Evolutionary conservation across 805 yeast species (phyloP).

Genomic region (Sugiyamaella smithiae): DNA sequence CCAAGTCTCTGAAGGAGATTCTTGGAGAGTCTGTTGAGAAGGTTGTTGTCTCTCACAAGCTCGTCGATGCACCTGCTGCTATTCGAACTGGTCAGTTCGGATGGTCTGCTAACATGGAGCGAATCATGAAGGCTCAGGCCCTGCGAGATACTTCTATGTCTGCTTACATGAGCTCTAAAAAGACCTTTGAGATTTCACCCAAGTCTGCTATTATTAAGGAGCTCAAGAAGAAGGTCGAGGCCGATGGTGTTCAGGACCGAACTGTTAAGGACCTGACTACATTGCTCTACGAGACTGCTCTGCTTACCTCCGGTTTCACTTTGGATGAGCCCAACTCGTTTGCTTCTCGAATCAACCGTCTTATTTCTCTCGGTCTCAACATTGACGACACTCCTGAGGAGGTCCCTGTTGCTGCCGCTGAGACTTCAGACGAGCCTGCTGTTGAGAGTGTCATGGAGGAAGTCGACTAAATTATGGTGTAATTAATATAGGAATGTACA

Average conservation of each 20-base stretch:
- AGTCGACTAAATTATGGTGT: conserved; percentile 67
- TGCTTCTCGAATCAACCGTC: conserved; percentile 96
- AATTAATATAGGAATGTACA: conserved; percentile 1
- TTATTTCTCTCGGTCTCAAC: conserved; percentile 96
- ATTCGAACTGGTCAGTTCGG: conserved; percentile 99
- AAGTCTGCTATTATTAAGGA: conserved; percentile 92
- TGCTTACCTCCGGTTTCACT: conserved; percentile 97
- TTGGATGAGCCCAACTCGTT: conserved; percentile 97
- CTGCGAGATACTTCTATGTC: conserved; percentile 98
- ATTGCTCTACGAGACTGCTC: conserved; percentile 94
- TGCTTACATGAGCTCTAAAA: conserved; percentile 98
- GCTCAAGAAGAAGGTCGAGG: conserved; percentile 93
- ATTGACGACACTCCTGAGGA: conserved; percentile 83
- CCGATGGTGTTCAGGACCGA: conserved; percentile 97
- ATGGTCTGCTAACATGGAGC: conserved; percentile 99
- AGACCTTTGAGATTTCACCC: conserved; percentile 98
- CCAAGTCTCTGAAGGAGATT: conserved; percentile 93
- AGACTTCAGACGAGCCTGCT: conserved; percentile 56
- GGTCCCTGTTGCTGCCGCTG: conserved; percentile 40
- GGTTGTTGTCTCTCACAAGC: conserved; percentile 96
- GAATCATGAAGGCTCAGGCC: conserved; percentile 99
- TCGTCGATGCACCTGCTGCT: conserved; percentile 99
- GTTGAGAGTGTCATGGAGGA: conserved; percentile 98
- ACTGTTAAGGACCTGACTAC: conserved; percentile 97
- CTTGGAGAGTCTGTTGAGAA: conserved; percentile 99